Evolutionary conservation across 257 asterid species (phyloP).

Genomic region (Gynochthodes officinalis): DNA sequence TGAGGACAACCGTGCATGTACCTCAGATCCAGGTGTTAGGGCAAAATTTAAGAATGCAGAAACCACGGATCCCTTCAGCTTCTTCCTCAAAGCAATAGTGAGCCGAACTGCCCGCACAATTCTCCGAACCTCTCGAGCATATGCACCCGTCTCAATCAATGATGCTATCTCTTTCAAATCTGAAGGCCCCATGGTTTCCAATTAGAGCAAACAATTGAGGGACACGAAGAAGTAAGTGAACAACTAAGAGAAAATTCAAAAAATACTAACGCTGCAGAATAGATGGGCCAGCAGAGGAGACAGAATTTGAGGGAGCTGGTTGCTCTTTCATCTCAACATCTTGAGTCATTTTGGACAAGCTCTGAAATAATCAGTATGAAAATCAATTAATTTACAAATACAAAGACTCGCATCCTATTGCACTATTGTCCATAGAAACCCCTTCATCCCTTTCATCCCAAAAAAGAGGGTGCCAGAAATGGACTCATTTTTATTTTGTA

Average conservation of each 20-base stretch:
- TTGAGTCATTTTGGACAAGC: slow-evolving; percentile 51
- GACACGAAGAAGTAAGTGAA: background rate
- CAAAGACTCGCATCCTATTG: background rate
- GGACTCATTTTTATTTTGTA: background rate
- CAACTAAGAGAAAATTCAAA: background rate
- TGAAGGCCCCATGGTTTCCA: slow-evolving; percentile 23
- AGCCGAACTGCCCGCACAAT: slow-evolving; percentile 65
- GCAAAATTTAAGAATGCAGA: slow-evolving; percentile 54
- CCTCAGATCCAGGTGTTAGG: slow-evolving; percentile 72
- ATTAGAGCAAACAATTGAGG: background rate
- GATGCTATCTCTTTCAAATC: slow-evolving; percentile 77
- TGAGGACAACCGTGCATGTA: slow-evolving; percentile 51
- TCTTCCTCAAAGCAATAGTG: slow-evolving; percentile 67
- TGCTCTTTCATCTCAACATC: slow-evolving; percentile 84
- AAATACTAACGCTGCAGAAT: slow-evolving; percentile 42
- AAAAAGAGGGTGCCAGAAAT: background rate
- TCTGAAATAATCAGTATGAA: slow-evolving; percentile 33
- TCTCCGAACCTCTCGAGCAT: slow-evolving; percentile 70
- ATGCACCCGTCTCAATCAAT: slow-evolving; percentile 77
- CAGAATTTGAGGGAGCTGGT: slow-evolving; percentile 48
- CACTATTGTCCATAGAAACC: too few relatives aligned
- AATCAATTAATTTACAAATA: slow-evolving; percentile 22
- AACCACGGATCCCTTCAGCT: slow-evolving; percentile 57
- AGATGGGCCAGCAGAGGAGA: slow-evolving; percentile 37
- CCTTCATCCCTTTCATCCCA: background rate